Evolutionary conservation across 164 flowering plant genomes (phyloP), one percentile per base, ranked within the genome.

Genomic region (Annona squamosa): DNA sequence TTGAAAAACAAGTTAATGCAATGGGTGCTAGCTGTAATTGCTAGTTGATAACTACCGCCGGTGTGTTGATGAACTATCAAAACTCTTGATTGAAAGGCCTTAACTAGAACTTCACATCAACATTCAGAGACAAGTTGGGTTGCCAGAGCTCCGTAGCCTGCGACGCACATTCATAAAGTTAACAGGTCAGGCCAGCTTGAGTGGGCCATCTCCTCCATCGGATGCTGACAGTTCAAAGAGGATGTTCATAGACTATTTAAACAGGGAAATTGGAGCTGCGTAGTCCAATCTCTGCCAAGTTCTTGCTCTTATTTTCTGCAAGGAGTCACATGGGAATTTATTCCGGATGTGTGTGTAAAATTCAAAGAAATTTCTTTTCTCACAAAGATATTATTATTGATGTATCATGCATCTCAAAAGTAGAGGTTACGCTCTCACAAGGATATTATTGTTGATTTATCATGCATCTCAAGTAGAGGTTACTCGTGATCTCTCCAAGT

Each of bases 131-230:
- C 74, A 88, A 64, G 90, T 95, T 59, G 92, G 94, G 56, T 79
- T 93, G 76, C 98, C 99, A 2, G 97, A 95, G 81, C 88, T 95
- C 46, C 90, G 99, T 3, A 83, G 97, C 79, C 78, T 95, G 73
- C 81, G 93, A 13, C 77, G 93, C 26, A 95, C 99, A 18, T 93
- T 93, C 79, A 84, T 93, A 48, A 95, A 95, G 75, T 77, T 95
- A 82, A 89, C 98, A 0, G 91, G 91, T 59, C 99, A 95, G 68
- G 80, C 96, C 2, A 91, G 99, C 82, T 88, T 95, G 80, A 95
- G 97, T 75, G 98, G 99, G n/a, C 96, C 82, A n/a, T 91, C 97
- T 2, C 99, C 97, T 0, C 99, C 99, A 45, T 87, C 97, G 3
- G 98, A 90, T 83, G 90, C 93, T 37, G 88, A 85, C 19, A 93